phyloP scores from a whole-genome alignment of 495 filamentous ascomycete species.

The Podospora appendiculata region DNA sequence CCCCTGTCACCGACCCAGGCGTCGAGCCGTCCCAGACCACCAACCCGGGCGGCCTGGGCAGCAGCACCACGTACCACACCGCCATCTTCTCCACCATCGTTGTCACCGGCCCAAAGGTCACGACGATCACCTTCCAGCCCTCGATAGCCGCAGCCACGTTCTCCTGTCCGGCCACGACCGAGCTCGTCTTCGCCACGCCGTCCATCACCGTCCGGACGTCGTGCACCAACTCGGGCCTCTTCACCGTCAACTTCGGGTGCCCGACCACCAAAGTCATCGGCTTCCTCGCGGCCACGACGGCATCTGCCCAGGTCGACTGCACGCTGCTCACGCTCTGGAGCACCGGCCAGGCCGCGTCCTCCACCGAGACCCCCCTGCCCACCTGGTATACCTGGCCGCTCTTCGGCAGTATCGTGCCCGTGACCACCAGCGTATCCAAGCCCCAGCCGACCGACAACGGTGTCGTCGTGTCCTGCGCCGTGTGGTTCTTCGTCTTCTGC shows the following conservation, averaged over 20 bases:
- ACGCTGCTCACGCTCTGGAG: background rate
- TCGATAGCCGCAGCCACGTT: background rate
- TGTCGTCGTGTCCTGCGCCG: background rate
- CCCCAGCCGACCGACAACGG: slow-evolving; percentile 1
- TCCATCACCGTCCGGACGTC: background rate
- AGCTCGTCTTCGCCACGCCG: background rate
- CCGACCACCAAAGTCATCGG: background rate
- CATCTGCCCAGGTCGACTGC: background rate
- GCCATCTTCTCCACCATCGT: background rate
- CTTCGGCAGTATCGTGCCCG: background rate
- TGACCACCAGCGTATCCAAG: background rate
- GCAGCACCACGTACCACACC: background rate
- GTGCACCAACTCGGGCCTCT: background rate
- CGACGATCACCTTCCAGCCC: background rate
- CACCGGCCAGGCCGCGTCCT: background rate
- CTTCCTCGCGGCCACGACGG: background rate
- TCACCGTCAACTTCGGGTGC: background rate
- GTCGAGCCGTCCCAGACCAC: background rate
- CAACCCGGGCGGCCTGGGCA: background rate
- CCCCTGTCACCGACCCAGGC: background rate
- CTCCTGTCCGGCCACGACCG: background rate
- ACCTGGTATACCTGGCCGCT: background rate
- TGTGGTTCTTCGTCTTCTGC: slow-evolving; percentile 14
- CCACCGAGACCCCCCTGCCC: background rate
- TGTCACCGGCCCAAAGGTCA: background rate